phyloP scores from a whole-genome alignment of 2,329 filamentous ascomycete species.

The Drechmeria coniospora region DNA sequence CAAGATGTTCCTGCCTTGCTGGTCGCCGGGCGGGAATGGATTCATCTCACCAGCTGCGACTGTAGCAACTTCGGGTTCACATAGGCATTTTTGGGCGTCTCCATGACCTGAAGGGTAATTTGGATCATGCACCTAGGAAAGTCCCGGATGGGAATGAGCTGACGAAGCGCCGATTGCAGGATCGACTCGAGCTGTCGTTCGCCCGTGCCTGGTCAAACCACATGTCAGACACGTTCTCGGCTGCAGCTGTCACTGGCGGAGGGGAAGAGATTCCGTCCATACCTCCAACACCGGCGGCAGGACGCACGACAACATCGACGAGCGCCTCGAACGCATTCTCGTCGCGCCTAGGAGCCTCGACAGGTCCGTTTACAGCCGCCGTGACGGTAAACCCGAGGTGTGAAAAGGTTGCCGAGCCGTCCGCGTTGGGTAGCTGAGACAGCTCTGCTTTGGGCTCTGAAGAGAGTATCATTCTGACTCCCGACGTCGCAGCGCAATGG shows the following conservation, averaged over 20 bases:
- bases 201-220: conserved; percentile 42
- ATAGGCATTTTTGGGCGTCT: conserved; percentile 52
- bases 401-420: conserved; percentile 68
- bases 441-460: conserved; percentile 35
- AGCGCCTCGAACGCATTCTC: conserved; percentile 84
- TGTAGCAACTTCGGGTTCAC: conserved; percentile 44
- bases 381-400: conserved; percentile 66
- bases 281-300: conserved; percentile 72
- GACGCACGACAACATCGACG: conserved; percentile 80
- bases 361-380: conserved; percentile 78
- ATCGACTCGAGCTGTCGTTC: conserved; percentile 73
- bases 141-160: conserved; percentile 58
- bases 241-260: background rate
- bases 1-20: background rate
- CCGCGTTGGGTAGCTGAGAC: conserved; percentile 50
- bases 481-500: too few relatives aligned
- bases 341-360: conserved; percentile 78
- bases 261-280: conserved; percentile 16
- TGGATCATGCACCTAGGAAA: conserved; percentile 69
- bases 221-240: conserved; percentile 4
- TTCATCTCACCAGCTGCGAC: conserved; percentile 39
- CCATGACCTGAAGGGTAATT: conserved; percentile 62
- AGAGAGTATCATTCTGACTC: conserved; percentile 25
- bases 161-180: conserved; percentile 54
- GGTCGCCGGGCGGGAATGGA: background rate